Conservation (phyloP, 768 basidiomycete species). For the Phanerochaete carnosa region DNA sequence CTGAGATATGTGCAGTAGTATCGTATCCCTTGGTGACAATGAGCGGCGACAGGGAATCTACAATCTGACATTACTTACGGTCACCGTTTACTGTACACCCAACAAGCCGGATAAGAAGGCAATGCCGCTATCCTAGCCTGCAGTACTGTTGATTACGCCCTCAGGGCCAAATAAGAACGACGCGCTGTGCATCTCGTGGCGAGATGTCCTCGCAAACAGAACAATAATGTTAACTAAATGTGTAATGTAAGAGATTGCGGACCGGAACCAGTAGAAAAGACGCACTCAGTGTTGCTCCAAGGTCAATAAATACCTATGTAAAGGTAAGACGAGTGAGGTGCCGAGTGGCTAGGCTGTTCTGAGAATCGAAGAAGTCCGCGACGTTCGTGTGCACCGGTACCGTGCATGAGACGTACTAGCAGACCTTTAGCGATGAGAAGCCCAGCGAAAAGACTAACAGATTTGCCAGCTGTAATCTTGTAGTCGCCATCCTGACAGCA, state of each 20-base stretch:
- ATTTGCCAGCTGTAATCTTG: conserved; percentile 62
- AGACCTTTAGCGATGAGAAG: conserved; percentile 76
- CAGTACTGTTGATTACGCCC: conserved; percentile 75
- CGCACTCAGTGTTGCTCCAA: no score
- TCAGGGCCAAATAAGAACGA: conserved; percentile 73
- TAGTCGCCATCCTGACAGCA: conserved; percentile 48
- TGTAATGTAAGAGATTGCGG: not conserved
- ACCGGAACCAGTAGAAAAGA: not conserved
- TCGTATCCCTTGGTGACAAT: conserved; percentile 61
- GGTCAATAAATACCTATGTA: conserved; percentile 85
- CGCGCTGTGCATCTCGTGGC: conserved; percentile 77
- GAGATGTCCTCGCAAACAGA: conserved; percentile 67
- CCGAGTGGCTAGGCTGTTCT: conserved; percentile 72
- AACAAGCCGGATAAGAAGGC: conserved; percentile 83
- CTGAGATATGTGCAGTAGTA: conserved; percentile 82
- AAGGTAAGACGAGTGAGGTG: conserved; percentile 73
- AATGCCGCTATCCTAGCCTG: conserved; percentile 74
- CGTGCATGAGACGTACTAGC: conserved; percentile 44
- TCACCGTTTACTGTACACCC: conserved; percentile 87
- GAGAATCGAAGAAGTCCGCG: not conserved
- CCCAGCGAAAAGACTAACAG: conserved; percentile 72
- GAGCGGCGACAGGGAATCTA: no score
- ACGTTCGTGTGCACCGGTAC: not conserved
- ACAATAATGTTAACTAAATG: conserved; percentile 74
- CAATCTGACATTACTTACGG: conserved; percentile 33